These are phyloP conservation scores for Imleria badia DNA, from an alignment of 768 basidiomycete species.

Conservation along the genomic window DNA sequence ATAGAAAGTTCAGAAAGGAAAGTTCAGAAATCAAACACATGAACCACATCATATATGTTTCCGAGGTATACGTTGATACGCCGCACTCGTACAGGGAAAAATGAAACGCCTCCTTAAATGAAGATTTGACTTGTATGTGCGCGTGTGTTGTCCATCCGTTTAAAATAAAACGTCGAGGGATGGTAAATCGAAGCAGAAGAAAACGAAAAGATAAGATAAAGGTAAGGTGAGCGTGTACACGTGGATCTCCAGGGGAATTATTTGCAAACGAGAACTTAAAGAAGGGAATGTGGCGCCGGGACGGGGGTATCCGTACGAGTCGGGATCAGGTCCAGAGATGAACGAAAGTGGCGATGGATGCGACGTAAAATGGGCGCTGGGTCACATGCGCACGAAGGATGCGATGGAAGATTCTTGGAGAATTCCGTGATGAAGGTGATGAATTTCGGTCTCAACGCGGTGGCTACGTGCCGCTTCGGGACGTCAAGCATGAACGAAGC, in stretches of 20 bases:
- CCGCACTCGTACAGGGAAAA: conserved; percentile 2
- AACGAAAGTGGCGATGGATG: neutral
- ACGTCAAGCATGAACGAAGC: neutral
- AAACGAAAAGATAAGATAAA: neutral
- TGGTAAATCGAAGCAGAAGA: neutral
- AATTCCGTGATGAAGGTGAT: neutral
- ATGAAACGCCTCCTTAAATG: neutral
- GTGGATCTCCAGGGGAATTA: neutral
- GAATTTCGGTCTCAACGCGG: neutral
- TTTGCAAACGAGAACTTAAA: neutral
- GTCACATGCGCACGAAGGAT: neutral
- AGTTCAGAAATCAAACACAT: neutral
- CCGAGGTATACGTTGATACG: neutral
- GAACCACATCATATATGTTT: neutral
- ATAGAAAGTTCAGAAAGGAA: neutral
- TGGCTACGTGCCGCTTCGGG: neutral
- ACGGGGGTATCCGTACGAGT: conserved; percentile 5
- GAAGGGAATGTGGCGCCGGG: neutral
- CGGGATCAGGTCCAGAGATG: neutral
- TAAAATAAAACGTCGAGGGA: neutral
- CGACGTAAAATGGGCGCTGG: neutral
- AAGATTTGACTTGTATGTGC: neutral
- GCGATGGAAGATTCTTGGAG: neutral
- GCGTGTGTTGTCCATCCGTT: neutral
- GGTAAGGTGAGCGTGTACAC: neutral